phyloP scores from a whole-genome alignment of 495 filamentous ascomycete genomes.

The Xylaria curta region DNA sequence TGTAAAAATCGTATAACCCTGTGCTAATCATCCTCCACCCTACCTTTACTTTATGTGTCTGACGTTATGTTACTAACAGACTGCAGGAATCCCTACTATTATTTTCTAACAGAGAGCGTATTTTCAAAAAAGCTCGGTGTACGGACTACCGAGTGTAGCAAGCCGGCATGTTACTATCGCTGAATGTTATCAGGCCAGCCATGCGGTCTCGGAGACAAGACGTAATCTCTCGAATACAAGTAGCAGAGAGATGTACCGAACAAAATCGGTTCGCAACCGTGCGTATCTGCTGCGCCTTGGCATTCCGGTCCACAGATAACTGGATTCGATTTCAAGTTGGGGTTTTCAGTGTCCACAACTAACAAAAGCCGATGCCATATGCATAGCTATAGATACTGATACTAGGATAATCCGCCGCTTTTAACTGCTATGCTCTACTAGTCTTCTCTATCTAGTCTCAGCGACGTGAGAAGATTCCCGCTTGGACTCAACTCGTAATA shows the following conservation, averaged over 20 bases:
- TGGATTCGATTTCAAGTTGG: background rate
- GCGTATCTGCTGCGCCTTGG: slow-evolving; percentile 17
- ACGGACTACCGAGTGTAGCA: slow-evolving; percentile 30
- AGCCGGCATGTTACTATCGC: slow-evolving; percentile 35
- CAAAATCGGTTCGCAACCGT: background rate
- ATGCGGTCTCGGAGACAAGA: slow-evolving; percentile 37
- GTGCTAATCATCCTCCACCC: background rate
- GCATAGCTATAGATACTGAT: background rate
- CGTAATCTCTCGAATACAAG: slow-evolving; percentile 26
- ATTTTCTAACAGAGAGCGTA: background rate
- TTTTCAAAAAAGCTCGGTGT: slow-evolving; percentile 36
- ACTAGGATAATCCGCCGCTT: too few relatives aligned
- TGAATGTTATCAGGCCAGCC: slow-evolving; percentile 26
- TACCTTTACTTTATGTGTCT: background rate
- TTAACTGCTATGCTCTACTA: too few relatives aligned
- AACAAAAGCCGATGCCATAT: background rate
- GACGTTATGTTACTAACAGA: background rate
- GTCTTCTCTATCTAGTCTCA: too few relatives aligned
- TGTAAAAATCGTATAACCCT: background rate
- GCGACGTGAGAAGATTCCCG: background rate
- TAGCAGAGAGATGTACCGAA: slow-evolving; percentile 23
- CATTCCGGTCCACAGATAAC: slow-evolving; percentile 27
- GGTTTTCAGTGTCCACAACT: background rate
- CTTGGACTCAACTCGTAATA: background rate
- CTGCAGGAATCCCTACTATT: background rate